Base-by-base conservation (phyloP, 2,329 filamentous ascomycete species). In the Coniosporium tulheliwenetii region DNA sequence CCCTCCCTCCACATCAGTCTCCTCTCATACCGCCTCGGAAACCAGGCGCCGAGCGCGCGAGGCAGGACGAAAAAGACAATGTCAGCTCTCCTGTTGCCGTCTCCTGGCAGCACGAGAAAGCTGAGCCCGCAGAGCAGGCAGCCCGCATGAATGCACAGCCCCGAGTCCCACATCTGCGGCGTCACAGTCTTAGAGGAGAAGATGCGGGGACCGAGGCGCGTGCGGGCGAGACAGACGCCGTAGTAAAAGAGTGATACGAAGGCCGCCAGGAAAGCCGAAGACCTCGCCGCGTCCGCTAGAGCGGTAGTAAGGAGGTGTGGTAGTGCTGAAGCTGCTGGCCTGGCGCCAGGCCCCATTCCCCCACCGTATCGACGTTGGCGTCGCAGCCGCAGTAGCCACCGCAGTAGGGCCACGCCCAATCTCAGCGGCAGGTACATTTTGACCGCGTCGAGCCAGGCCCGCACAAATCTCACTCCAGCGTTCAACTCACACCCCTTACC, bases 231-330 rank as follows among this genome's bases (percentile, higher is more conserved):
- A 54, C 85, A 93, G 3, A 93, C 81, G 26, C 81, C 78, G 55
- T 93, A 93, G 63, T 87, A 93, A 57, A 89, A 91, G 9, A 86
- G 63, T 1, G 75, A 67, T 47, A 93, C 81, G 57, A 89, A 93
- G 0, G 76, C 64, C 2, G 77, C 83, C 1, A 93, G 69, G 55
- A 93, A 91, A 1, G 79, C 70, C 0, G 84, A 86, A 5, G 82
- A 87, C 30, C 80, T 74, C 8, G 70, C 60, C 1, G 82, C 76
- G 2, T 79, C 79, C 10, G 66, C 49, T 19, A 79, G 43, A 1
- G 77, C 75, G 19, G 19, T 3, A 7, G 7, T 26, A 7, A 26
- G 19, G 7, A 26, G 19, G 19, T 62, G 60, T 9, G 71, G 47
- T 5, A 72, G 57, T 30, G 63, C 64, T 5, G 35, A 15, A 4